phyloP scores from a whole-genome alignment of 331 rosid genomes.

The Malus hybrid region DNA sequence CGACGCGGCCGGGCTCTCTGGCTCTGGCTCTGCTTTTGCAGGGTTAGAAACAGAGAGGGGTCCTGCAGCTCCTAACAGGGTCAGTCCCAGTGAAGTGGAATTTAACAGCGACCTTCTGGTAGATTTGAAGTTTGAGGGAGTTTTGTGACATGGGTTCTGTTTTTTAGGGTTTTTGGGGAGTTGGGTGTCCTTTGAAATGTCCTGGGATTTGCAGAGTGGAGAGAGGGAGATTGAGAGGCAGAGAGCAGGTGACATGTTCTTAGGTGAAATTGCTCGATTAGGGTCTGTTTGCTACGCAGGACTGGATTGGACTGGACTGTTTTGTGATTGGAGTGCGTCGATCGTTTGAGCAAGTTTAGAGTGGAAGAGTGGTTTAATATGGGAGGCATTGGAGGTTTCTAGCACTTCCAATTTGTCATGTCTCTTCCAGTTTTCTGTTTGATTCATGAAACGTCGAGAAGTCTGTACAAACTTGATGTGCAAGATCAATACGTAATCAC shows the following conservation, averaged over 20 bases:
- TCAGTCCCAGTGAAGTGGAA: conserved; percentile 28
- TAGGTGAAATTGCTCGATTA: too few species aligned
- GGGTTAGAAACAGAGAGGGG: conserved; percentile 28
- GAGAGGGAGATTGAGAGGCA: conserved; percentile 20
- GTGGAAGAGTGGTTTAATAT: conserved; percentile 14
- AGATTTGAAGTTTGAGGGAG: conserved; percentile 18
- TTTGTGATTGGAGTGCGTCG: too few species aligned
- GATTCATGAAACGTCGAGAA: conserved; percentile 48
- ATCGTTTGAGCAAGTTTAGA: too few species aligned
- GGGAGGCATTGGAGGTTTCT: conserved; percentile 29
- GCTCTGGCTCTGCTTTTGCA: conserved; percentile 54
- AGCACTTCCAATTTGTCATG: conserved; percentile 28
- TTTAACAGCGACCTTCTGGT: conserved; percentile 38
- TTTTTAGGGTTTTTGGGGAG: conserved; percentile 22
- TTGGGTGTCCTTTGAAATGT: conserved; percentile 30
- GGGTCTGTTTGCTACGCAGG: too few species aligned
- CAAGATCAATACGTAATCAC: not conserved
- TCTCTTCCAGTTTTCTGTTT: conserved; percentile 4
- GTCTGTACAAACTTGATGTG: not conserved
- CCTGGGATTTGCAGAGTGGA: conserved; percentile 39
- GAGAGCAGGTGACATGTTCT: conserved; percentile 35
- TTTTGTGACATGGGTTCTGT: conserved; percentile 27
- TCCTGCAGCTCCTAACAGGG: conserved; percentile 7
- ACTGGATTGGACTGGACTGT: too few species aligned
- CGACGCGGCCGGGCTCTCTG: conserved; percentile 49